A percentile compares a stretch with the other conserved stretches of the same genome.
Evolutionary conservation across 2,329 filamentous ascomycete species (phyloP).

Genomic region (Cyphellophora europaea): DNA sequence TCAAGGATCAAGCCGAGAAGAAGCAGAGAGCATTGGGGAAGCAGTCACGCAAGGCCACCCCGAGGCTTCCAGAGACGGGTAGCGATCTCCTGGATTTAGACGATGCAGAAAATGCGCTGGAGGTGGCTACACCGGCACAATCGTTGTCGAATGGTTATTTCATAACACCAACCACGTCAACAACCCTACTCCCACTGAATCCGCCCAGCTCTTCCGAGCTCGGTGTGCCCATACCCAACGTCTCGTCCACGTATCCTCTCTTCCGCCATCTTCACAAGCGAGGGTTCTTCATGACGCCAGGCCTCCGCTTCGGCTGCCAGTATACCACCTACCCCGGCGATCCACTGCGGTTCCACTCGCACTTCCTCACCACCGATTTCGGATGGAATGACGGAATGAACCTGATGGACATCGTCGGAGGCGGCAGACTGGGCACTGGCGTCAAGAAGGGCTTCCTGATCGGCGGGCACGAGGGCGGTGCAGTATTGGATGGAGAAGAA

Average conservation of each 20-base stretch:
- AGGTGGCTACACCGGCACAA: conserved; percentile 2
- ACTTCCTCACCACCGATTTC: conserved; percentile 77
- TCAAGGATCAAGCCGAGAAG: conserved; percentile 46
- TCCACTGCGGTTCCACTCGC: conserved; percentile 86
- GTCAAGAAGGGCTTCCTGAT: conserved; percentile 94
- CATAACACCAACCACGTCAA: conserved; percentile 43
- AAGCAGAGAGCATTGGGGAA: conserved; percentile 36
- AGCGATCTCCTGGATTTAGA: conserved; percentile 5
- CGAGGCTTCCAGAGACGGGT: background rate
- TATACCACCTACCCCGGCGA: conserved; percentile 95
- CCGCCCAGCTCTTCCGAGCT: conserved; percentile 19
- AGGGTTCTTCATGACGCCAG: conserved; percentile 83
- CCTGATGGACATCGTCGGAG: conserved; percentile 74
- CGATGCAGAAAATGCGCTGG: background rate
- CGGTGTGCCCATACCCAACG: conserved; percentile 21
- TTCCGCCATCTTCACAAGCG: conserved; percentile 70
- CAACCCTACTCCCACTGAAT: conserved; percentile 32
- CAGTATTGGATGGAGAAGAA: conserved; percentile 20
- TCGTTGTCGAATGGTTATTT: conserved; percentile 10
- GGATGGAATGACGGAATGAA: conserved; percentile 83
- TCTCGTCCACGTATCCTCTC: conserved; percentile 56
- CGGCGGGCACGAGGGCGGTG: conserved; percentile 51
- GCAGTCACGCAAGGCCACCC: conserved; percentile 36
- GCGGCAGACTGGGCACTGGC: conserved; percentile 79
- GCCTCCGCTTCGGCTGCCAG: conserved; percentile 85